Base-by-base conservation (phyloP, 129 eudicot genomes). In the Centaurea solstitialis region DNA sequence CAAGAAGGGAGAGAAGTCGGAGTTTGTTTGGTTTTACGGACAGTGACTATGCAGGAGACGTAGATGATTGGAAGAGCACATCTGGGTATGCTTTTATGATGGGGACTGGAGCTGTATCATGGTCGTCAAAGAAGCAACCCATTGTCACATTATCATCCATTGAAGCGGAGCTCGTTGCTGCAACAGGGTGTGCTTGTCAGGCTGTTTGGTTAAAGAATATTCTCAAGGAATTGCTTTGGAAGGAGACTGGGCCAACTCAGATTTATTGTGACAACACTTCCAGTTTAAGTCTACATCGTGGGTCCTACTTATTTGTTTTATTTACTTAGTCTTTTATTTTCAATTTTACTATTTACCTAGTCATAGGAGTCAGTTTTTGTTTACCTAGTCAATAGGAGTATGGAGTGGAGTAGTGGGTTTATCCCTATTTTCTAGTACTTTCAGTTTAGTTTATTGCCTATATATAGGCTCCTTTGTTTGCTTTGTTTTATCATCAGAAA, bases 251-350 rank as follows among this genome's bases (percentile, higher is more conserved):
- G 39, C 35, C 50, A 4, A 71, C 75, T 71, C 6, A 41, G 22
- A 38, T 71, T 71, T 71, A 71, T 21, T n/a, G 75, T 17, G 75
- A 71, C 26, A 71, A 71, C 21, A 71, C 50, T 39, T 71, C 59
- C 11, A 13, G 8, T 53, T 53, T 10, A 53, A 33, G 37, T 33
- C 4, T 33, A 5, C 37, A 33, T 33, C 37, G 37, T 33, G 37
- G 5, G 7, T 53, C 5, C 62, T 53, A 17, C 21, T 26, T 26
- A 15, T 53, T 6, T 53, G 4, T 18, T 53, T 15, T 53, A 53
- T 53, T 53, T 53, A 53, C 21, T 10, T 17, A 53, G 21, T 53
- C 62, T 53, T 15, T 4, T 53, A n/a, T n/a, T n/a, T n/a, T n/a
- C n/a, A n/a, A n/a, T n/a, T n/a, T n/a, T n/a, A n/a, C n/a, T n/a